A percentile compares a stretch with the other conserved stretches of the same genome.
These are phyloP conservation scores for Aplosporella prunicola DNA, from an alignment of 2,329 filamentous ascomycete genomes.

Conservation along the genomic window DNA sequence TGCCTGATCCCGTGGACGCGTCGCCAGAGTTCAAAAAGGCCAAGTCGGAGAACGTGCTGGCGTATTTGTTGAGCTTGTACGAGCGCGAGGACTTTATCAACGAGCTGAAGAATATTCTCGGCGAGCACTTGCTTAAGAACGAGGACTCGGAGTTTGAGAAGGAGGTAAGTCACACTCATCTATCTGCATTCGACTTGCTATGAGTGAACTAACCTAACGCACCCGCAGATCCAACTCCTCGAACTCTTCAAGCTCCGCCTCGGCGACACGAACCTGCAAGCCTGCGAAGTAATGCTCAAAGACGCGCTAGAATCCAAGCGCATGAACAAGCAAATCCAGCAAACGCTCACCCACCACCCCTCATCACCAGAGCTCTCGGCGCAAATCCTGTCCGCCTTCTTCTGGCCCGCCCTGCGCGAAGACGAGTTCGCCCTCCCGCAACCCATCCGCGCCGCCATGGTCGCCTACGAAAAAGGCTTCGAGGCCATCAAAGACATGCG, in stretches of 20 bases:
- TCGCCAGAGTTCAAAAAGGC: slow-evolving; percentile 82
- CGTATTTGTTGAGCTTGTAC: slow-evolving; percentile 77
- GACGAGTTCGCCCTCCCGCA: slow-evolving; percentile 58
- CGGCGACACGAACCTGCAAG: slow-evolving; percentile 75
- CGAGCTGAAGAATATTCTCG: slow-evolving; percentile 83
- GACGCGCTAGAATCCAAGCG: slow-evolving; percentile 77
- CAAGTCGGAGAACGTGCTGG: slow-evolving; percentile 83
- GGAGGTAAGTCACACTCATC: slow-evolving; percentile 36
- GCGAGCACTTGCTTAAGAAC: slow-evolving; percentile 61
- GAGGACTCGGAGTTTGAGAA: slow-evolving; percentile 60
- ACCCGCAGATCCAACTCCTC: slow-evolving; percentile 53
- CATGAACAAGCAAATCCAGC: slow-evolving; percentile 55
- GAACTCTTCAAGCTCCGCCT: slow-evolving; percentile 82
- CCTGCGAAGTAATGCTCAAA: slow-evolving; percentile 94
- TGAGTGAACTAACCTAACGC: too few species aligned
- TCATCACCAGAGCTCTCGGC: slow-evolving; percentile 51
- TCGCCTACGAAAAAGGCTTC: slow-evolving; percentile 65
- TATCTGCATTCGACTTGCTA: background rate
- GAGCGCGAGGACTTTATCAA: slow-evolving; percentile 93
- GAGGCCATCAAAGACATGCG: slow-evolving; percentile 71
- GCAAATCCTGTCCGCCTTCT: slow-evolving; percentile 83
- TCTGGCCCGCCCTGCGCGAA: slow-evolving; percentile 76
- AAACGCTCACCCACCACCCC: slow-evolving; percentile 11
- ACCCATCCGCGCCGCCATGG: slow-evolving; percentile 51
- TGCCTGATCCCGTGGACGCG: slow-evolving; percentile 86